Evolutionary conservation across 768 basidiomycete genomes (phyloP), one percentile per base, ranked within the genome.

Genomic region (Amylocystis lapponica): DNA sequence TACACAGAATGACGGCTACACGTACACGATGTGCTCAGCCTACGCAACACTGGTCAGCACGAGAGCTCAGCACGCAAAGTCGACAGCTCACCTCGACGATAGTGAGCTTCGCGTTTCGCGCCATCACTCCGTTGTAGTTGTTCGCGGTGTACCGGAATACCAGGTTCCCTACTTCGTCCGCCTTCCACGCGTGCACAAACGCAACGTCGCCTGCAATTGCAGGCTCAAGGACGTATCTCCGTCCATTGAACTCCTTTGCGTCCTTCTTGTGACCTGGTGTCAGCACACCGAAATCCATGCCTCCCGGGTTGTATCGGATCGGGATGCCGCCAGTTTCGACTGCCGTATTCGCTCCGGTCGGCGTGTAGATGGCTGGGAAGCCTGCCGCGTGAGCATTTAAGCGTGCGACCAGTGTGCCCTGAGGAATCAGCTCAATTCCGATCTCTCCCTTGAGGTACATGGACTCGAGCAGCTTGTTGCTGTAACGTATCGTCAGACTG

Each of bases 391-490:
- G 84, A 10, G 91, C 86, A 30, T 88, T 83, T 51, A 92, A 72
- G 46, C 90, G 82, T 58, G 93, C 91, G 16, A 84, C 78, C 39
- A 94, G 77, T 7, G 88, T 92, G n/a, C 90, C 91, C 64, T 94
- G 91, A 5, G 91, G 91, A 16, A 86, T 86, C 13, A 94, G 81
- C 58, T 94, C 91, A 36, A 93, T 66, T 11, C 83, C 79, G 46
- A 94, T 79, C 47, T 83, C 68, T 39, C 91, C 91, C 6, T 74
- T 72, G 41, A 93, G 76, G 63, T 87, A 94, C 49, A 78, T 66
- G 10, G 74, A 61, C 66, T 91, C 90, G 46, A 93, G 88, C 46
- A 75, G 75, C 66, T 91, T 89, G 69, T 90, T 91, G 41, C 86
- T 88, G 53, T 12, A n/a, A n/a, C 46, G 33, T 12, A 19, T 16